Evolutionary conservation across 176 grass and related monocot species (phyloP).

Genomic region (Miscanthus lutarioriparius): DNA sequence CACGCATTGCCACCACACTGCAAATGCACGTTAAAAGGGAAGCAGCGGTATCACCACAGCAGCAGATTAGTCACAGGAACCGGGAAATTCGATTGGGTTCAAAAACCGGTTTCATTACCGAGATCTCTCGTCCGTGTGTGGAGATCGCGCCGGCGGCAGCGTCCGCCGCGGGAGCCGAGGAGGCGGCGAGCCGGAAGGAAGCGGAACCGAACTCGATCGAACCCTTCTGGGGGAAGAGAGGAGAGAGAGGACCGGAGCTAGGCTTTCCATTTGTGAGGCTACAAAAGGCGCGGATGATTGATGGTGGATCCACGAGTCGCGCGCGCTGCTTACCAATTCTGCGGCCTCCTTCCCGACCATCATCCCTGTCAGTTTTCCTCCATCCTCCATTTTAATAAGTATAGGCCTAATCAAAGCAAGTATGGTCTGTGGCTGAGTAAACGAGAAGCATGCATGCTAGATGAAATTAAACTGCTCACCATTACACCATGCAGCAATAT

Average conservation of each 20-base stretch:
- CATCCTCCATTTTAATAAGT: no score
- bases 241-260: neutral
- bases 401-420: no score
- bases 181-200: neutral
- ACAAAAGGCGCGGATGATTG: neutral
- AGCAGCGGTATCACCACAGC: neutral
- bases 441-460: neutral
- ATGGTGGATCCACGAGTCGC: conserved; percentile 10
- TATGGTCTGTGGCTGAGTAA: neutral
- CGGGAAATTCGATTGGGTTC: neutral
- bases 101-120: neutral
- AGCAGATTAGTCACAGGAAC: neutral
- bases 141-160: neutral
- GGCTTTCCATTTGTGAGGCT: conserved; percentile 2
- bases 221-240: neutral
- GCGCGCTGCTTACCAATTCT: neutral
- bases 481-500: neutral
- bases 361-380: neutral
- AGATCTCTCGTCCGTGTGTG: neutral
- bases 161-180: neutral
- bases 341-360: neutral
- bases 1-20: neutral
- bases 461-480: neutral
- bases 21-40: neutral
- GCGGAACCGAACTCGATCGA: neutral